These are phyloP conservation scores for Coemansia sp. DNA, from an alignment of 192 early-diverging fungal genomes.

Conservation along the genomic window DNA sequence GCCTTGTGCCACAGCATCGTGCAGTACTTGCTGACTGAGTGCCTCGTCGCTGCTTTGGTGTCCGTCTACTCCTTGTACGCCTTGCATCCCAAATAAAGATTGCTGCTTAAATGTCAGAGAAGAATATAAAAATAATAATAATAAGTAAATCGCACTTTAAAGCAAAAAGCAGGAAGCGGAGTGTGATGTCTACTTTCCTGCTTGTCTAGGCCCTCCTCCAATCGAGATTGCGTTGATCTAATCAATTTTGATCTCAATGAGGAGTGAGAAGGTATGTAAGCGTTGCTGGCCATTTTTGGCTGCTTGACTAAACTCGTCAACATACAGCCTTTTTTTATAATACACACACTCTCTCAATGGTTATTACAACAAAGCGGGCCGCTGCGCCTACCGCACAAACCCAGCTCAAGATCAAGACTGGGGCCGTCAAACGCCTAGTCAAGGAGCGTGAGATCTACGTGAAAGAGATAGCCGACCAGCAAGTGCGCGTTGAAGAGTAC, in stretches of 20 bases:
- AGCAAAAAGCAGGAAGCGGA: neutral
- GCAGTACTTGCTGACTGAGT: constrained; percentile 18
- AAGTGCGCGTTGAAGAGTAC: constrained; percentile 26
- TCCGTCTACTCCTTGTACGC: constrained; percentile 21
- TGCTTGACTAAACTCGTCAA: neutral
- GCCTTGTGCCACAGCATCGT: constrained; percentile 31
- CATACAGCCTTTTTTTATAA: neutral
- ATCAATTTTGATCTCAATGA: neutral
- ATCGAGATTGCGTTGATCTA: neutral
- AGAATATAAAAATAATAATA: neutral
- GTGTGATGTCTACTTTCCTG: neutral
- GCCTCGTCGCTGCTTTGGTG: constrained; percentile 21
- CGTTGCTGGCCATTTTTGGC: neutral
- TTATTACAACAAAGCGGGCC: neutral
- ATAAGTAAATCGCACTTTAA: neutral
- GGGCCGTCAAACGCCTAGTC: constrained; percentile 46
- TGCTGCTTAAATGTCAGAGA: neutral
- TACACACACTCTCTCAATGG: neutral
- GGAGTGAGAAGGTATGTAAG: no score
- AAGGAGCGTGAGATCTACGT: constrained; percentile 35
- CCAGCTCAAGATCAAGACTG: constrained; percentile 46
- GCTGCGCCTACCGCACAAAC: neutral
- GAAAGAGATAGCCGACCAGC: constrained; percentile 27
- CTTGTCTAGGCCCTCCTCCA: neutral
- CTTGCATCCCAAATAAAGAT: constrained; percentile 22